These are phyloP conservation scores for Thermoascus crustaceus DNA, from an alignment of 2,329 filamentous ascomycete species.

Conservation along the genomic window DNA sequence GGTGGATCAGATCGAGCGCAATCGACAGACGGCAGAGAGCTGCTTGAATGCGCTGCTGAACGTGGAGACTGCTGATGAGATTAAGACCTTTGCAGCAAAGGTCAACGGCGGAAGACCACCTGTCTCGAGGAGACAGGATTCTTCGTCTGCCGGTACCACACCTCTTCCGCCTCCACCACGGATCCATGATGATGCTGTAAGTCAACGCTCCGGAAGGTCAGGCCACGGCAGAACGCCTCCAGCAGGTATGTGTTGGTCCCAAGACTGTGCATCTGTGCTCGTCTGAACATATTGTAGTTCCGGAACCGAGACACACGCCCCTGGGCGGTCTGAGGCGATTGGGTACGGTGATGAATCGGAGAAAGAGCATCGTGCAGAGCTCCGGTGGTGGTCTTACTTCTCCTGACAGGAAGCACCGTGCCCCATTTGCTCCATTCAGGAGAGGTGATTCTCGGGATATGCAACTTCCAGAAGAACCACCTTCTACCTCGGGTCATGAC, in stretches of 20 bases:
- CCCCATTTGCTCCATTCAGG: slow-evolving; percentile 36
- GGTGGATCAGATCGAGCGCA: slow-evolving; percentile 73
- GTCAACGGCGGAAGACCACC: slow-evolving; percentile 30
- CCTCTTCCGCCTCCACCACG: slow-evolving; percentile 33
- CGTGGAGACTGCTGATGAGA: slow-evolving; percentile 78
- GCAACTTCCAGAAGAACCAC: slow-evolving; percentile 29
- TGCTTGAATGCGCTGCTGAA: slow-evolving; percentile 77
- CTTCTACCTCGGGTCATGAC: slow-evolving; percentile 17
- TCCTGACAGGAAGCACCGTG: slow-evolving; percentile 35
- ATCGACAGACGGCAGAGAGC: slow-evolving; percentile 64
- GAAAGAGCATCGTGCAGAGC: slow-evolving; percentile 36
- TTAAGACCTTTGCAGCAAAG: slow-evolving; percentile 45
- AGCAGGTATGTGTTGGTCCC: slow-evolving; percentile 15
- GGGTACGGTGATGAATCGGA: slow-evolving; percentile 40
- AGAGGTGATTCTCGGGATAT: slow-evolving; percentile 32
- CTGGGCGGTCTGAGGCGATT: slow-evolving; percentile 39
- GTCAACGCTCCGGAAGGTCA: slow-evolving; percentile 47
- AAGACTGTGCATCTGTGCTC: slow-evolving; percentile 2
- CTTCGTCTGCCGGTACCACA: slow-evolving; percentile 18
- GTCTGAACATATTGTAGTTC: slow-evolving; percentile 18
- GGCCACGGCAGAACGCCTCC: slow-evolving; percentile 28
- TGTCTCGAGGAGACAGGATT: slow-evolving; percentile 16
- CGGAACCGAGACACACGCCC: slow-evolving; percentile 32
- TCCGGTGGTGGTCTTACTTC: slow-evolving; percentile 19
- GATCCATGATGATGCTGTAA: slow-evolving; percentile 45